Conservation (phyloP, 441 rosid species). For the Gossypium trilobum region DNA sequence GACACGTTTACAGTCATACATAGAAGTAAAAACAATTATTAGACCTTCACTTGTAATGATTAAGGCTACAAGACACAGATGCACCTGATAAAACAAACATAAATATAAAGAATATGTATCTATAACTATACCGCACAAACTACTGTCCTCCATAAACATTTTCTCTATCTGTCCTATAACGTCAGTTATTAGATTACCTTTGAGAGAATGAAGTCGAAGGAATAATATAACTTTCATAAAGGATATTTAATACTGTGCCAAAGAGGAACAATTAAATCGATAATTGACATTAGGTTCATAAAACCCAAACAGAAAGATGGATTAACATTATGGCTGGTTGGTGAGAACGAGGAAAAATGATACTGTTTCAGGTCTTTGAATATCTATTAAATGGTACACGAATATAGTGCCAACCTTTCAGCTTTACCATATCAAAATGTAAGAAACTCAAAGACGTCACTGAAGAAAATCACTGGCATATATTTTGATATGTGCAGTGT, state of each 20-base stretch:
- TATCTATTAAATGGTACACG: background rate
- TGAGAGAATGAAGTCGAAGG: background rate
- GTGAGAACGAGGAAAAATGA: background rate
- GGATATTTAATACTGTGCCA: background rate
- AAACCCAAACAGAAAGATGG: background rate
- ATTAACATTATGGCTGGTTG: background rate
- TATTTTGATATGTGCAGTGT: too few relatives aligned
- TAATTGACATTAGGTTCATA: background rate
- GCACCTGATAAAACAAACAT: background rate
- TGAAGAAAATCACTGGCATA: background rate
- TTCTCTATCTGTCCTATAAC: background rate
- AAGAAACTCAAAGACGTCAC: background rate
- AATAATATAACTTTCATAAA: background rate
- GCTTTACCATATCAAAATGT: background rate
- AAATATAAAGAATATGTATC: background rate
- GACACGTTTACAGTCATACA: background rate
- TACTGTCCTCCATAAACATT: background rate
- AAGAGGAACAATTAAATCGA: background rate
- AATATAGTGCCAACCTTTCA: background rate
- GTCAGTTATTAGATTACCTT: background rate
- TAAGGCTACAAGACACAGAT: background rate
- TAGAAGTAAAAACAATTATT: background rate
- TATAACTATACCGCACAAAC: background rate
- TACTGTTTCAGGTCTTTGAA: background rate
- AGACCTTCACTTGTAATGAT: background rate